Percentiles rank a stretch among this genome's conserved stretches.
These are phyloP conservation scores for Huntiella omanensis DNA, from an alignment of 2,329 filamentous ascomycete species.

Conservation along the genomic window DNA sequence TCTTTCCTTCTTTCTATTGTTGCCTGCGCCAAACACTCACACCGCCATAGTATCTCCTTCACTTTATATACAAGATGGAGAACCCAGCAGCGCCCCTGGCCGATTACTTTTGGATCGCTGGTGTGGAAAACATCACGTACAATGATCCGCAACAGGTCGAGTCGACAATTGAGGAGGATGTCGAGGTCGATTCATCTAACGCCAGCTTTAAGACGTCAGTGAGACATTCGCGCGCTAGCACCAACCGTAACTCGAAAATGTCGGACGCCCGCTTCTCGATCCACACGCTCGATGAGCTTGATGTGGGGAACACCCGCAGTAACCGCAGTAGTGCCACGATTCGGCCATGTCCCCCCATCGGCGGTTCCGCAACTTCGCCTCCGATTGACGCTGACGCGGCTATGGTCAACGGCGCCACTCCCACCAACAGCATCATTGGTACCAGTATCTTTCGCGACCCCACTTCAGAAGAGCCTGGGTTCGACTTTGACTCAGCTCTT, in stretches of 20 bases:
- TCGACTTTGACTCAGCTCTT: constrained; percentile 85
- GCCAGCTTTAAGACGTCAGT: constrained; percentile 22
- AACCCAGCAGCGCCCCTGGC: constrained; percentile 45
- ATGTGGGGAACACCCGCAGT: constrained; percentile 34
- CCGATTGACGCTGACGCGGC: background rate
- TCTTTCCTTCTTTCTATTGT: background rate
- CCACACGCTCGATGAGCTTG: constrained; percentile 36
- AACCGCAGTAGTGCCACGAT: constrained; percentile 51
- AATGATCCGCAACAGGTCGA: constrained; percentile 31
- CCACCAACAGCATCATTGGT: constrained; percentile 17
- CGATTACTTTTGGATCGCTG: constrained; percentile 61
- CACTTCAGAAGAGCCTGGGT: constrained; percentile 29
- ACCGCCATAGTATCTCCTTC: background rate
- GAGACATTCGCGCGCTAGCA: constrained; percentile 43
- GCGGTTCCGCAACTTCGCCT: constrained; percentile 6
- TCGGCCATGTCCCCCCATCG: constrained; percentile 22
- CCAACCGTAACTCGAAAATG: constrained; percentile 37
- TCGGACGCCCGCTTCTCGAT: constrained; percentile 34
- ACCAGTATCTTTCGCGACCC: constrained; percentile 20
- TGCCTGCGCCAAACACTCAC: background rate
- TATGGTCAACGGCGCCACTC: constrained; percentile 7
- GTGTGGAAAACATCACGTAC: constrained; percentile 48
- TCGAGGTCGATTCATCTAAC: constrained; percentile 24
- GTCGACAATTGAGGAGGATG: constrained; percentile 43
- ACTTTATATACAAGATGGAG: constrained; percentile 27